Conservation (phyloP, 805 yeast species). For the Ogataea neopini region DNA sequence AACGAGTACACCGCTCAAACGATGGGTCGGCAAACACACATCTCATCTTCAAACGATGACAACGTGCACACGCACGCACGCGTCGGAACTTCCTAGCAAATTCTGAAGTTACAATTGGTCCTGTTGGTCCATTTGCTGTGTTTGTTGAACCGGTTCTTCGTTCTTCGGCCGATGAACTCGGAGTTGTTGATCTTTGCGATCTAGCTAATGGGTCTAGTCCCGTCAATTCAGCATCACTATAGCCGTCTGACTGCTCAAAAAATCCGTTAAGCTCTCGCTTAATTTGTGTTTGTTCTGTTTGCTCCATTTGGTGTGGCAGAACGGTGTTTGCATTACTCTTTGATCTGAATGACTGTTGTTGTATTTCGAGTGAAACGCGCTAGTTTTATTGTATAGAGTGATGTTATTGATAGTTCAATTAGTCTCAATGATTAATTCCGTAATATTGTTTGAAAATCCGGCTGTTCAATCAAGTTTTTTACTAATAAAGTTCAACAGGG, state of each 20-base stretch:
- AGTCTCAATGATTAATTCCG: too few species aligned
- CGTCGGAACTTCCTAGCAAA: slow-evolving; percentile 49
- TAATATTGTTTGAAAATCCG: too few species aligned
- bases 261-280: neutral
- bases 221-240: neutral
- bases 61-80: slow-evolving; percentile 54
- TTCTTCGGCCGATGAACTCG: slow-evolving; percentile 3
- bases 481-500: neutral
- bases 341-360: neutral
- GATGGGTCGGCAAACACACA: slow-evolving; percentile 52
- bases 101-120: slow-evolving; percentile 17
- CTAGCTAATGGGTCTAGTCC: neutral
- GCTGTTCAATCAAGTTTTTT: too few species aligned
- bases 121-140: neutral
- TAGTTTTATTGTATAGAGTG: neutral
- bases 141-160: neutral
- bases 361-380: neutral
- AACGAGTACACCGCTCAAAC: slow-evolving; percentile 45
- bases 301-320: neutral
- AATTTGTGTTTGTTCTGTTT: neutral
- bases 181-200: slow-evolving; percentile 6
- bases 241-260: slow-evolving; percentile 4
- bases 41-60: slow-evolving; percentile 53
- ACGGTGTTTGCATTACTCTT: neutral
- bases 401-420: too few species aligned